Percentiles rank a stretch among this genome's conserved stretches.
Evolutionary conservation across 2,329 filamentous ascomycete species (phyloP).

Genomic region (Stagonosporopsis rhizophila): DNA sequence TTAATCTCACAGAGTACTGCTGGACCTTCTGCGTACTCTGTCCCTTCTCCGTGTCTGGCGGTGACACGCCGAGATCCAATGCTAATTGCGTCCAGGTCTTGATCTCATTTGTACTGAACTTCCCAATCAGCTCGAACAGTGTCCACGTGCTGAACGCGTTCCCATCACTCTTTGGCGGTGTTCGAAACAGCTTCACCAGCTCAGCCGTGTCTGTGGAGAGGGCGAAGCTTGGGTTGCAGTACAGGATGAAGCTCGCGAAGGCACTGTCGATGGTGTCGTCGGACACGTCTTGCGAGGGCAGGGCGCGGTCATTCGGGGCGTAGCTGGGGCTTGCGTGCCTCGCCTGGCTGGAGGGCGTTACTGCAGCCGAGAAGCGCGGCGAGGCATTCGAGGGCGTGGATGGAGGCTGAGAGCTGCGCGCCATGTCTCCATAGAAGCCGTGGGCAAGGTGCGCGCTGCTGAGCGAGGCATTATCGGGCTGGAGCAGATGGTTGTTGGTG

Average conservation of each 20-base stretch:
- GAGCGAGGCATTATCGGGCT: slow-evolving; percentile 45
- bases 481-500: slow-evolving; percentile 42
- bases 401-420: slow-evolving; percentile 46
- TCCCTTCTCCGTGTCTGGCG: slow-evolving; percentile 79
- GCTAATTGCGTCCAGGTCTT: slow-evolving; percentile 93
- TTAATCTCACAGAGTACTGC: slow-evolving; percentile 90
- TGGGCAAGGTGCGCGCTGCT: slow-evolving; percentile 39
- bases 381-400: slow-evolving; percentile 49
- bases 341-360: slow-evolving; percentile 46
- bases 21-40: slow-evolving; percentile 93
- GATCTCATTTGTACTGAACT: slow-evolving; percentile 81
- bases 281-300: slow-evolving; percentile 74
- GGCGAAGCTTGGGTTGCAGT: slow-evolving; percentile 85
- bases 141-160: slow-evolving; percentile 82
- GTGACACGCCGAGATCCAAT: slow-evolving; percentile 85
- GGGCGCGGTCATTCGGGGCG: slow-evolving; percentile 56
- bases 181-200: slow-evolving; percentile 77
- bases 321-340: slow-evolving; percentile 42
- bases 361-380: slow-evolving; percentile 45
- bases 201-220: slow-evolving; percentile 72
- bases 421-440: slow-evolving; percentile 49
- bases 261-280: slow-evolving; percentile 78
- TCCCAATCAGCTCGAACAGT: slow-evolving; percentile 79
- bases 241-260: slow-evolving; percentile 84
- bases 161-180: slow-evolving; percentile 83